Evolutionary conservation across 345 rosid species (phyloP).

Genomic region (Arabis hirsuta): DNA sequence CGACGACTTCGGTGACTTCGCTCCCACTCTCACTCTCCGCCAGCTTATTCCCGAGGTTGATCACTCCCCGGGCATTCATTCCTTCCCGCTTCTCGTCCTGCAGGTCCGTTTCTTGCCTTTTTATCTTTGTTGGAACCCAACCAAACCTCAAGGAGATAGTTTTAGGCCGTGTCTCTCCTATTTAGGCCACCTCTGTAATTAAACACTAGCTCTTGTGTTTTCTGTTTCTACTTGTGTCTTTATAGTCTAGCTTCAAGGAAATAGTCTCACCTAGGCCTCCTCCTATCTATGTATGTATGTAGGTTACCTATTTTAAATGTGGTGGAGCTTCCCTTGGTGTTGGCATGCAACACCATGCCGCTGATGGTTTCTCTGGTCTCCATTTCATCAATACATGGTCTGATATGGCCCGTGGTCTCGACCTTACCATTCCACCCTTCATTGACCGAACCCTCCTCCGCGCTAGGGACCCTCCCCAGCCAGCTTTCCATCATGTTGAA

Average conservation of each 20-base stretch:
- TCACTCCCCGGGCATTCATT: constrained; percentile 72
- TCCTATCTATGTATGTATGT: not conserved
- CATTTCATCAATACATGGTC: constrained; percentile 96
- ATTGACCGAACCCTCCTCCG: constrained; percentile 84
- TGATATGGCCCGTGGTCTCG: constrained; percentile 91
- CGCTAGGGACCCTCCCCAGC: constrained; percentile 87
- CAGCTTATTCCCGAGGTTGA: constrained; percentile 89
- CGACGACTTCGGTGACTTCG: constrained; percentile 88
- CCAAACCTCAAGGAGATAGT: too few relatives aligned
- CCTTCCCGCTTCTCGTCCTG: constrained; percentile 81
- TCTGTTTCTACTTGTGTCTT: too few relatives aligned
- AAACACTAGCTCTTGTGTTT: too few relatives aligned
- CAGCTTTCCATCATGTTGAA: constrained; percentile 73
- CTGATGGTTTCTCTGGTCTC: constrained; percentile 95
- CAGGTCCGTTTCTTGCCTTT: constrained; percentile 55
- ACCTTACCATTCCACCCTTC: constrained; percentile 69
- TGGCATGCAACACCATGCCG: constrained; percentile 95
- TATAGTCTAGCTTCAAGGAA: too few relatives aligned
- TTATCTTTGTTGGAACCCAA: too few relatives aligned
- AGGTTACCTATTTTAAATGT: constrained; percentile 90
- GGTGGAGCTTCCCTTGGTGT: constrained; percentile 98
- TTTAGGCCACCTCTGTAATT: too few relatives aligned
- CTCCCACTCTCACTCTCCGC: constrained; percentile 79
- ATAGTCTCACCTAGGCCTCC: too few relatives aligned
- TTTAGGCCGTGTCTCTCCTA: too few relatives aligned